Base-by-base conservation (phyloP, 1,139 yeast genomes). In the Debaryomyces fabryi region DNA sequence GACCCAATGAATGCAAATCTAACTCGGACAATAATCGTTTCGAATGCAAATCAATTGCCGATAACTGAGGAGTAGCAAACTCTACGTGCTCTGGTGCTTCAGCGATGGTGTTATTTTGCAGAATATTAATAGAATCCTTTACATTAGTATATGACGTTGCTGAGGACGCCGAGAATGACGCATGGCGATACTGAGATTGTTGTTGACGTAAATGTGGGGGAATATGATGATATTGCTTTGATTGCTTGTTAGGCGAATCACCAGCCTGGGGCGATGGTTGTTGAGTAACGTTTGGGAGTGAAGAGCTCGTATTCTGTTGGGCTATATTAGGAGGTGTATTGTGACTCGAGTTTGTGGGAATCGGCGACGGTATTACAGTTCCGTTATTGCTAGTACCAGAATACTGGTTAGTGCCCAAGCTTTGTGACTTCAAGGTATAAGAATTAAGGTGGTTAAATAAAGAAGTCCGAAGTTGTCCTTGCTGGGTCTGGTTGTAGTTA, bases 131-230 rank as follows among this genome's bases (percentile, higher is more conserved):
- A 6, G 76, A 72, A 34, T 81, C 85, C 53, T 74, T 74, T 40
- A 69, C 64, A 40, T 79, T 80, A 2, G 88, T 78, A 60, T 90
- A 90, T 0, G 95, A 82, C 10, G 79, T 69, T 0, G 90, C 83
- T 10, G 89, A 81, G 1, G 90, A 83, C 0, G 97, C 97, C 5
- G 91, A 83, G 62, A 88, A 91, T 1, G 96, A 89, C 27, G 88
- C 86, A 60, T 87, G 93, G 36, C 96, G 60, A 43, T 52, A 57
- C 36, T 57, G 51, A 49, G 49, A 39, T n/a, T 42, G 37, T 20
- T 37, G 36, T 16, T 33, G 48, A 9, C 36, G 27, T 13, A 51
- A 42, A 41, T 54, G 52, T 18, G 25, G 53, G 35, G 42, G 53
- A 48, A 21, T 49, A 20, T 43, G 39, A 20, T 18, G 43, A 20